Evolutionary conservation across 257 asterid species (phyloP).

Genomic region (Marsdenia floribunda): DNA sequence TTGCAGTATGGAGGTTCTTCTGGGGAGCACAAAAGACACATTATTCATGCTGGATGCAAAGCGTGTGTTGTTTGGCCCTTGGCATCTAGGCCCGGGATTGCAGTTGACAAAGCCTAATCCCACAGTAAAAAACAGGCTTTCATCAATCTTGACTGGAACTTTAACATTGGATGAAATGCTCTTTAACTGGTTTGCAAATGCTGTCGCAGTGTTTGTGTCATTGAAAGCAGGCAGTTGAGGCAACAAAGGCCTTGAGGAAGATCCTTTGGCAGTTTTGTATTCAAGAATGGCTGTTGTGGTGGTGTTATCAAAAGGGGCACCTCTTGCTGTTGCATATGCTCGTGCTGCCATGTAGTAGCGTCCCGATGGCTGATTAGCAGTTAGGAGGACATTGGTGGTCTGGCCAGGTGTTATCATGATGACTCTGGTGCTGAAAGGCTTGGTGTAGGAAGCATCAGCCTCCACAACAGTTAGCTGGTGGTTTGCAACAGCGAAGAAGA

Average conservation of each 20-base stretch:
- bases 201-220: constrained; percentile 30
- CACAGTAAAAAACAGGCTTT: constrained; percentile 35
- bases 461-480: constrained; percentile 44
- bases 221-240: constrained; percentile 34
- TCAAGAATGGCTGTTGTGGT: constrained; percentile 42
- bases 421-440: constrained; percentile 39
- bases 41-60: constrained; percentile 41
- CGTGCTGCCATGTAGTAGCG: constrained; percentile 32
- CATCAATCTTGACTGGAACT: constrained; percentile 34
- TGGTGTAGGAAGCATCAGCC: constrained; percentile 40
- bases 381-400: constrained; percentile 39
- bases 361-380: constrained; percentile 27
- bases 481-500: constrained; percentile 41
- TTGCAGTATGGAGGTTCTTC: constrained; percentile 37
- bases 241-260: constrained; percentile 25
- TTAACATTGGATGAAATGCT: constrained; percentile 21
- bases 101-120: constrained; percentile 36
- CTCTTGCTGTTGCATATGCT: constrained; percentile 41
- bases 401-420: constrained; percentile 47
- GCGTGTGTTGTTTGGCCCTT: constrained; percentile 43
- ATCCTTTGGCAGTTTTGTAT: constrained; percentile 22
- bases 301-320: constrained; percentile 40
- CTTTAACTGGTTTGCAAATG: constrained; percentile 21
- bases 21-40: constrained; percentile 39
- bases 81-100: constrained; percentile 37